phyloP scores from a whole-genome alignment of 2,329 filamentous ascomycete genomes.

The Phialemoniopsis sp. region DNA sequence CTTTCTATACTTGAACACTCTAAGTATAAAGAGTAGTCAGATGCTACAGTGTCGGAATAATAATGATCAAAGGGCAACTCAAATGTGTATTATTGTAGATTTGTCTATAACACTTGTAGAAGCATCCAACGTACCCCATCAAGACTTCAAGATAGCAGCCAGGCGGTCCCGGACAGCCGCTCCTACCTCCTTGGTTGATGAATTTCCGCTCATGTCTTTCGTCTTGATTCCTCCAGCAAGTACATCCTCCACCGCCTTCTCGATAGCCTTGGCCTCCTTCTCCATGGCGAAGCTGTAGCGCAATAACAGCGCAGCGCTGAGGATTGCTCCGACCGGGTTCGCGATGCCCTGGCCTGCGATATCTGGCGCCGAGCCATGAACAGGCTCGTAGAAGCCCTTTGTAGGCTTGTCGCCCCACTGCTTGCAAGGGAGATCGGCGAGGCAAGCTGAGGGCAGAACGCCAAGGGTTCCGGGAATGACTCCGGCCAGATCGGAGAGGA shows the following conservation, averaged over 20 bases:
- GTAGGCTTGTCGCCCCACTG: no score
- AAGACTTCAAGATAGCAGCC: no score
- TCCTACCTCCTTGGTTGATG: conserved; percentile 11
- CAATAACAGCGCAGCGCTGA: conserved; percentile 71
- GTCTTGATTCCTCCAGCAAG: conserved; percentile 43
- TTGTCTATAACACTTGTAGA: no score
- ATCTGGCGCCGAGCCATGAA: conserved; percentile 70
- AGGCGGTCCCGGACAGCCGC: no score
- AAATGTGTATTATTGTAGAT: no score
- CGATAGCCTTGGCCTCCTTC: conserved; percentile 58
- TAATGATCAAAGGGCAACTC: no score
- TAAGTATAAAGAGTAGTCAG: no score
- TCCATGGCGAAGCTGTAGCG: conserved; percentile 65
- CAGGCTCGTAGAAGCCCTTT: conserved; percentile 77
- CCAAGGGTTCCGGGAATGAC: conserved; percentile 43
- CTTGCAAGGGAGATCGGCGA: no score
- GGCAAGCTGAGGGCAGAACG: conserved; percentile 37
- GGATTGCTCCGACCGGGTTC: conserved; percentile 68
- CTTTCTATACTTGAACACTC: no score
- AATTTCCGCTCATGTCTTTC: conserved; percentile 12
- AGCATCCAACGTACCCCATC: no score
- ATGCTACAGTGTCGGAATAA: no score
- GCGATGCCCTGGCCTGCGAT: conserved; percentile 69
- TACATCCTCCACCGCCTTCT: conserved; percentile 58
- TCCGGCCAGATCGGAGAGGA: conserved; percentile 39